Conservation (phyloP, 306 rosid species). For the Cotoneaster glaucophyllus region DNA sequence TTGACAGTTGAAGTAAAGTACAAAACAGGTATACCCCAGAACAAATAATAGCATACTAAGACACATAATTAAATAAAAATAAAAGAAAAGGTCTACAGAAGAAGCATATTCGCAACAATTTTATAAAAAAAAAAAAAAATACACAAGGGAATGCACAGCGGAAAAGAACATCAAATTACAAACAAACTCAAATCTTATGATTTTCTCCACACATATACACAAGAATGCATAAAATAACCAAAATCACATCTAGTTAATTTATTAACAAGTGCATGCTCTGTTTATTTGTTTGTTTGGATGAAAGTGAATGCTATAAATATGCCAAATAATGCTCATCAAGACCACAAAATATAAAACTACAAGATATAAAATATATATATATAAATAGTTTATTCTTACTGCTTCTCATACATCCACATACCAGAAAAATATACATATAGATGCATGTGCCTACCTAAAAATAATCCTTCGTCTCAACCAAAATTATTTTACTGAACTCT, state of each 20-base stretch:
- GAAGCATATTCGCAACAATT: not conserved
- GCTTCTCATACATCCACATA: not conserved
- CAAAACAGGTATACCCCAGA: not conserved
- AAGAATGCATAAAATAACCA: not conserved
- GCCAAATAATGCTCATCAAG: not conserved
- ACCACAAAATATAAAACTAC: not conserved
- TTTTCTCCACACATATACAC: not conserved
- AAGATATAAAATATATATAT: not conserved
- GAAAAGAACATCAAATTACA: not conserved
- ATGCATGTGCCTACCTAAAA: not conserved
- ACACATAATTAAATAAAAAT: not conserved
- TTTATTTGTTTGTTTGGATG: not conserved
- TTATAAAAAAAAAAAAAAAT: not conserved
- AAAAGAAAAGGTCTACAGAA: not conserved
- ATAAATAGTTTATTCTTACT: not conserved
- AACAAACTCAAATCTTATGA: not conserved
- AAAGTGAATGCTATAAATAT: not conserved
- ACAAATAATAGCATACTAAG: not conserved
- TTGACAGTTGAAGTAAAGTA: not conserved
- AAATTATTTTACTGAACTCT: not conserved
- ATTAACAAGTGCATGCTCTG: not conserved
- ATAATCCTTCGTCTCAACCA: not conserved
- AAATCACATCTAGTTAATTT: not conserved
- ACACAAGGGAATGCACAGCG: not conserved
- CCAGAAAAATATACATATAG: too few relatives aligned